Evolutionary conservation across 306 rosid species (phyloP), one percentile per base, ranked within the genome.

Genomic region (Dalbergia cultrata): DNA sequence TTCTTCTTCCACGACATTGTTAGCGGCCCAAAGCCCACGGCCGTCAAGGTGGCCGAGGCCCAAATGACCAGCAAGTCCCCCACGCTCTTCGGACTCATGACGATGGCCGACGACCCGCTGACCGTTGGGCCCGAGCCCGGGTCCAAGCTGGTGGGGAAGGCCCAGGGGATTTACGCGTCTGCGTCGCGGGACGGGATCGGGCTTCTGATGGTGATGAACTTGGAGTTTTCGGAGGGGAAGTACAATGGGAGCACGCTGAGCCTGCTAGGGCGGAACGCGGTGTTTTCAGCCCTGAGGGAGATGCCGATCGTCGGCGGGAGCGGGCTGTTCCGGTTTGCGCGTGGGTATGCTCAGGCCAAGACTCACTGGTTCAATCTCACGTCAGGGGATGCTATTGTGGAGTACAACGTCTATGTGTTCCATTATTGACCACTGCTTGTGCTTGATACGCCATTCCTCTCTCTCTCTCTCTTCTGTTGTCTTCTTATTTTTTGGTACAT

Each of bases 1-100:
- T 90, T 90, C 90, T 90, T 39, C 82, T 85, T 88, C 82, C 94
- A 88, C n/a, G 92, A 90, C 85, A 70, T 74, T 11, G 70, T 84
- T 49, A 83, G 87, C 69, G 88, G 92, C 12, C 79, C 67, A 6
- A 88, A 87, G 31, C 88, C 91, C 43, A 74, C 84, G 2, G 80
- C 83, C 12, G 53, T 87, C 1, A 70, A 26, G 58, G 89, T 88
- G 8, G 90, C 88, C 53, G 17, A 67, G 58, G 86, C 92, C 26
- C 41, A 50, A 3, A 13, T 45, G 43, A 83, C 91, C 11, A 79
- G 85, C 37, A 45, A 66, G 0, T 90, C 90, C 6, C 14, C 79
- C 16, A 83, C 90, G 4, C 0, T 0, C 2, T 90, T 90, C 39
- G 94, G 94, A 4, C 0, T 26, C 2, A 44, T 90, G 16, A 7